These are phyloP conservation scores for Aphanoascus verrucosus DNA, from an alignment of 2,329 filamentous ascomycete species.

Conservation along the genomic window DNA sequence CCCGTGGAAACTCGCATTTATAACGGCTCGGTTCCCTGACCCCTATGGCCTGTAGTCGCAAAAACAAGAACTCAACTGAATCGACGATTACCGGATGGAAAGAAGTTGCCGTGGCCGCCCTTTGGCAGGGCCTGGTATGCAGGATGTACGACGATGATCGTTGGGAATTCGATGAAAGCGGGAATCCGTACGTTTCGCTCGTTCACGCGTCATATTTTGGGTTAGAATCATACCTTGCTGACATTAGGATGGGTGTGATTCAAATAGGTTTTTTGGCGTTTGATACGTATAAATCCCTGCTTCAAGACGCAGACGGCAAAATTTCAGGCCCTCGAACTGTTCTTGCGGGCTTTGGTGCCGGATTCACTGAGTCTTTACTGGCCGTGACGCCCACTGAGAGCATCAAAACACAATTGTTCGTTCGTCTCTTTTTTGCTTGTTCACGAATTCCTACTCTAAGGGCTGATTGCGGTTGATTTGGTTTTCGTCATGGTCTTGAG, in stretches of 20 bases:
- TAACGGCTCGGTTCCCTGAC: not conserved
- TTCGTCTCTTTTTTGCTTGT: conserved; percentile 13
- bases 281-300: conserved; percentile 77
- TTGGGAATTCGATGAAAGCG: conserved; percentile 93
- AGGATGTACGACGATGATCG: conserved; percentile 90
- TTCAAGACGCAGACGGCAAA: conserved; percentile 74
- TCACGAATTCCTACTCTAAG: not conserved
- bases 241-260: not conserved
- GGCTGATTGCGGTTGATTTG: not conserved
- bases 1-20: not conserved
- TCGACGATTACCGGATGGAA: conserved; percentile 61
- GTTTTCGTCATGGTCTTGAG: not conserved
- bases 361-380: conserved; percentile 82
- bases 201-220: not conserved
- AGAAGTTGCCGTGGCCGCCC: conserved; percentile 89
- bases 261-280: conserved; percentile 76
- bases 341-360: conserved; percentile 85
- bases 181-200: conserved; percentile 61
- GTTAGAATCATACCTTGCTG: not conserved
- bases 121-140: conserved; percentile 96
- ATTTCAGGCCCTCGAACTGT: conserved; percentile 85
- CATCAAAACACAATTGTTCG: conserved; percentile 87
- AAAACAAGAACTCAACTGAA: conserved; percentile 95
- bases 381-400: conserved; percentile 96
- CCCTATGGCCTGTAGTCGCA: conserved; percentile 50